Percentiles rank a stretch among this genome's conserved stretches.
Evolutionary conservation across 2,329 filamentous ascomycete genomes (phyloP).

Genomic region (Cytospora schulzeri): DNA sequence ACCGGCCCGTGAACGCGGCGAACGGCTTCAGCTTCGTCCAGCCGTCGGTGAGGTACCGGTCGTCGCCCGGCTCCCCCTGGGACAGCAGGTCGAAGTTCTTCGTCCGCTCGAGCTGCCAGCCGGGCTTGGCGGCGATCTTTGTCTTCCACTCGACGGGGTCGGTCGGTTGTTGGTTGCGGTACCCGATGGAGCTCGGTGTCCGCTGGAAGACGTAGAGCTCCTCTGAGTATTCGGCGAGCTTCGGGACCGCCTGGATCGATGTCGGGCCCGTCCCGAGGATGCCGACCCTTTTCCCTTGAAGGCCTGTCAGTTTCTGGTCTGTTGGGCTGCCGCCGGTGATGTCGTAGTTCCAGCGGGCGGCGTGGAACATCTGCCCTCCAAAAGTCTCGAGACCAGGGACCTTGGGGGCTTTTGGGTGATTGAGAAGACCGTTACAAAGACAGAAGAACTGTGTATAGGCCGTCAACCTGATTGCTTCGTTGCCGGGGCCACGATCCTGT

Average conservation of each 20-base stretch:
- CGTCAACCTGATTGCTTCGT: conserved; percentile 34
- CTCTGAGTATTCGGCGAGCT: conserved; percentile 49
- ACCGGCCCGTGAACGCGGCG: conserved; percentile 27
- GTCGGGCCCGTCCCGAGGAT: conserved; percentile 55
- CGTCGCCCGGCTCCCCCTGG: not conserved
- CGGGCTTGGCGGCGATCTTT: conserved; percentile 37
- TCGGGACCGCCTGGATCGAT: conserved; percentile 48
- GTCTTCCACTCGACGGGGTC: conserved; percentile 45
- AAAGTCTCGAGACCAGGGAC: conserved; percentile 46
- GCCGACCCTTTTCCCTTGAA: conserved; percentile 50
- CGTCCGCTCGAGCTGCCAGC: conserved; percentile 53
- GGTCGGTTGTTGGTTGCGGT: conserved; percentile 43
- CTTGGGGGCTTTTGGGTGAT: conserved; percentile 45
- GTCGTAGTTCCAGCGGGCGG: conserved; percentile 49
- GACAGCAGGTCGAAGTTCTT: conserved; percentile 43
- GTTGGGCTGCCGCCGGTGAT: conserved; percentile 44
- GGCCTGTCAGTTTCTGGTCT: conserved; percentile 44
- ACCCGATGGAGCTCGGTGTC: conserved; percentile 49
- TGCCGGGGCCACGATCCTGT: conserved; percentile 22
- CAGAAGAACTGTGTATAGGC: conserved; percentile 45
- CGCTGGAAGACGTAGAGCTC: conserved; percentile 60
- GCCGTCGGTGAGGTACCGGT: conserved; percentile 44
- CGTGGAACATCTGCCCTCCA: conserved; percentile 47
- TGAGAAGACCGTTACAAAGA: conserved; percentile 43
- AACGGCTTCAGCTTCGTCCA: conserved; percentile 38